These are phyloP conservation scores for Heliamphora exappendiculata DNA, from an alignment of 148 eudicot species.

Conservation along the genomic window DNA sequence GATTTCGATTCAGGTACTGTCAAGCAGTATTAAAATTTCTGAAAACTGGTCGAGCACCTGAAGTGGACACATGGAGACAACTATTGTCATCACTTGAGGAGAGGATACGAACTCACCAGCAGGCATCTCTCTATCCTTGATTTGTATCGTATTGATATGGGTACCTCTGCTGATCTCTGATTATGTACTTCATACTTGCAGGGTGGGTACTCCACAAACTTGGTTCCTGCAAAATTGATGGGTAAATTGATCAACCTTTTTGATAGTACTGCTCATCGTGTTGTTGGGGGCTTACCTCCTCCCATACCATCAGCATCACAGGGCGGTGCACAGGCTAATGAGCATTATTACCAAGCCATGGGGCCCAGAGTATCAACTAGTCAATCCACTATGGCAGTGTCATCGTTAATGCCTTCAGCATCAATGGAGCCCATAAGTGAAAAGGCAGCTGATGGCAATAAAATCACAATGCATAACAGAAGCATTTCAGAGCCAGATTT, in stretches of 20 bases:
- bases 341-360: slow-evolving; percentile 36
- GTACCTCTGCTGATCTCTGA: slow-evolving; percentile 2
- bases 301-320: slow-evolving; percentile 42
- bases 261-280: slow-evolving; percentile 83
- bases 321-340: slow-evolving; percentile 35
- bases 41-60: slow-evolving; percentile 68
- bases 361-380: slow-evolving; percentile 60
- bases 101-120: slow-evolving; percentile 65
- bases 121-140: slow-evolving; percentile 32
- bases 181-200: slow-evolving; percentile 22
- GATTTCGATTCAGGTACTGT: slow-evolving; percentile 53
- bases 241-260: slow-evolving; percentile 68
- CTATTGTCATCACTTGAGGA: slow-evolving; percentile 76
- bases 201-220: slow-evolving; percentile 73
- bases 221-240: slow-evolving; percentile 64
- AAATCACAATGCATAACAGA: slow-evolving; percentile 53
- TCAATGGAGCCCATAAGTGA: slow-evolving; percentile 65
- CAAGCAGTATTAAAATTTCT: slow-evolving; percentile 60
- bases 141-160: neutral
- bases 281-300: slow-evolving; percentile 86
- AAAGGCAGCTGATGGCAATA: slow-evolving; percentile 45
- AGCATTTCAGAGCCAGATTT: slow-evolving; percentile 89
- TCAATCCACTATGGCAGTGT: slow-evolving; percentile 86
- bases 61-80: slow-evolving; percentile 62
- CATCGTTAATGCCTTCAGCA: slow-evolving; percentile 62